phyloP scores from a whole-genome alignment of 2,329 filamentous ascomycete genomes.

The Paecilomyces sp. region DNA sequence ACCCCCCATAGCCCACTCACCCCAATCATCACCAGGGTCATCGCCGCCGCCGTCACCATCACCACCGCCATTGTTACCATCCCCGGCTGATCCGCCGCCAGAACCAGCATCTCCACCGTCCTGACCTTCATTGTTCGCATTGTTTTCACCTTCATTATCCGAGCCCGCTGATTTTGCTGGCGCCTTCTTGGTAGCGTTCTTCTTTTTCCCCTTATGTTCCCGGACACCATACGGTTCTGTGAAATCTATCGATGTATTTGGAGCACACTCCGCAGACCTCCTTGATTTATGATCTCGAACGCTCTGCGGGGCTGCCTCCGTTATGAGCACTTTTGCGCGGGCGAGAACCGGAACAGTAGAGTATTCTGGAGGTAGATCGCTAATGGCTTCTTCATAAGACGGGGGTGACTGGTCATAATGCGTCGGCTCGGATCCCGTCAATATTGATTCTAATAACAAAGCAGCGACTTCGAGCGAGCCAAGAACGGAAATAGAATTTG shows the following conservation, averaged over 20 bases:
- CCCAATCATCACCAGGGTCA: conserved; percentile 35
- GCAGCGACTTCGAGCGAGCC: conserved; percentile 2
- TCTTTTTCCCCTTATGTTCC: conserved; percentile 25
- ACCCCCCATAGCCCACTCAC: conserved; percentile 28
- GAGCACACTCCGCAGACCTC: conserved; percentile 4
- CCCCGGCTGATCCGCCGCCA: conserved; percentile 24
- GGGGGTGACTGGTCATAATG: conserved; percentile 20
- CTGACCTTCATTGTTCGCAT: conserved; percentile 27
- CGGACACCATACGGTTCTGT: conserved; percentile 16
- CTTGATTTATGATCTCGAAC: conserved; percentile 4
- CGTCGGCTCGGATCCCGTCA: conserved; percentile 5
- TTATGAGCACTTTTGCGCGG: conserved; percentile 10
- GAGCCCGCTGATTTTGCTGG: conserved; percentile 9
- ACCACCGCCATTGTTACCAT: conserved; percentile 19
- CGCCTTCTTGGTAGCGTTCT: conserved; percentile 15
- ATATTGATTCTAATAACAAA: conserved; percentile 4
- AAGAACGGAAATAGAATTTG: background rate
- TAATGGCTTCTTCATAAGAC: conserved; percentile 23
- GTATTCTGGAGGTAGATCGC: conserved; percentile 29
- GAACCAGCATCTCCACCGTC: conserved; percentile 30
- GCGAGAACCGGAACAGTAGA: conserved; percentile 19
- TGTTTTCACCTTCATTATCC: conserved; percentile 23
- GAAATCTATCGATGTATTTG: conserved; percentile 17
- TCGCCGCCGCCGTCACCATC: conserved; percentile 26
- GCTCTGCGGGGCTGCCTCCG: conserved; percentile 5